These are phyloP conservation scores for Daldinia bambusicola DNA, from an alignment of 495 filamentous ascomycete species.

Conservation along the genomic window DNA sequence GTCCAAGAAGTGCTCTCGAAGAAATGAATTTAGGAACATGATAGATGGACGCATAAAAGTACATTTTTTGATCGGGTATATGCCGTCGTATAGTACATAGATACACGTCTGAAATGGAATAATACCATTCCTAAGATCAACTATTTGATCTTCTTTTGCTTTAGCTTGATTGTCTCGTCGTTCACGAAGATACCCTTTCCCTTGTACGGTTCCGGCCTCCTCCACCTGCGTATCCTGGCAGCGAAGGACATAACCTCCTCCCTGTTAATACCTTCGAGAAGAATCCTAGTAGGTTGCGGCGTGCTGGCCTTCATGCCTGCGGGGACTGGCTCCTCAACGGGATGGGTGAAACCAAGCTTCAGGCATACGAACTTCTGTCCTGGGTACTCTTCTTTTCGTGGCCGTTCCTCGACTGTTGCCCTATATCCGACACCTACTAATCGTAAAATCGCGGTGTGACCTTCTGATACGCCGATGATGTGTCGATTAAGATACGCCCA, in stretches of 20 bases:
- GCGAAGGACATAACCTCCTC: constrained; percentile 89
- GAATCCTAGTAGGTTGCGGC: constrained; percentile 91
- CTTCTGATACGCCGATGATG: constrained; percentile 93
- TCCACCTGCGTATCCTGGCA: constrained; percentile 86
- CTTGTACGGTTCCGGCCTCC: constrained; percentile 96
- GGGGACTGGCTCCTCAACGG: constrained; percentile 87
- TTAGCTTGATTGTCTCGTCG: constrained; percentile 95
- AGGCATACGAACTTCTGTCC: constrained; percentile 89
- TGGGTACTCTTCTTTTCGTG: constrained; percentile 73
- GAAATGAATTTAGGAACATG: constrained; percentile 40
- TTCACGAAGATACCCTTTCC: constrained; percentile 99
- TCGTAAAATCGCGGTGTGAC: constrained; percentile 90
- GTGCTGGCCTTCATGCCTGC: constrained; percentile 85
- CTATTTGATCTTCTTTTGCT: constrained; percentile 99
- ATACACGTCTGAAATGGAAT: constrained; percentile 37
- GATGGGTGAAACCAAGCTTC: constrained; percentile 96
- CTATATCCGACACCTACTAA: constrained; percentile 97
- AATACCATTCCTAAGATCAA: constrained; percentile 30
- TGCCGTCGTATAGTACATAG: constrained; percentile 46
- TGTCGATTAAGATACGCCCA: constrained; percentile 90
- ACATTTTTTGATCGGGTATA: constrained; percentile 46
- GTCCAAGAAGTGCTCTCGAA: constrained; percentile 79
- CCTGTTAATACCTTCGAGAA: constrained; percentile 88
- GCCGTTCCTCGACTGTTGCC: constrained; percentile 84
- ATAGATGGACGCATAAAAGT: constrained; percentile 44